Conservation (phyloP, 306 rosid genomes). For the Purshia tridentata region DNA sequence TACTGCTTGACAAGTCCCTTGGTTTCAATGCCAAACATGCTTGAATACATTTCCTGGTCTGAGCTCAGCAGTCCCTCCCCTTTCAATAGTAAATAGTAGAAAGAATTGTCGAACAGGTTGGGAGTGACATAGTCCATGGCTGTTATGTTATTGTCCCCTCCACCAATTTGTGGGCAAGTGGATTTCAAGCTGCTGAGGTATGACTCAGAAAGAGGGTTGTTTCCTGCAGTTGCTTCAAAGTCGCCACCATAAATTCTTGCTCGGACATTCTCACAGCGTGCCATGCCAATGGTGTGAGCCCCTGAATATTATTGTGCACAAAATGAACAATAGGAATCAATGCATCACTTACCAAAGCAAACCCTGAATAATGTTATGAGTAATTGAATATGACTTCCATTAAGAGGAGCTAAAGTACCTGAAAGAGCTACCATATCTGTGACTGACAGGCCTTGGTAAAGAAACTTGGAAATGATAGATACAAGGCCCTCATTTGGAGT, state of each 20-base stretch:
- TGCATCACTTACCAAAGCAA: neutral
- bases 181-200: slow-evolving; percentile 50
- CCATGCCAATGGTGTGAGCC: slow-evolving; percentile 92
- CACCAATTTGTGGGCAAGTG: slow-evolving; percentile 49
- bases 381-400: neutral
- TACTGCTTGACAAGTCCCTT: slow-evolving; percentile 65
- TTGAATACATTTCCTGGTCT: slow-evolving; percentile 80
- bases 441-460: slow-evolving; percentile 77
- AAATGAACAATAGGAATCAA: neutral
- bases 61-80: slow-evolving; percentile 79
- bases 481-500: slow-evolving; percentile 52
- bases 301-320: slow-evolving; percentile 42
- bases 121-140: slow-evolving; percentile 83
- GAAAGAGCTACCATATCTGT: slow-evolving; percentile 82
- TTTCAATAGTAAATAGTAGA: slow-evolving; percentile 56
- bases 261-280: slow-evolving; percentile 61
- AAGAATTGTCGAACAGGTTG: slow-evolving; percentile 78
- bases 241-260: slow-evolving; percentile 59
- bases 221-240: slow-evolving; percentile 41
- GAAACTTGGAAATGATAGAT: slow-evolving; percentile 68
- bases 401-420: slow-evolving; percentile 41
- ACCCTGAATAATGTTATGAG: neutral
- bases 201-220: slow-evolving; percentile 44
- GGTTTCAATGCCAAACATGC: slow-evolving; percentile 57
- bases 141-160: slow-evolving; percentile 56